Conservation (phyloP, 192 early-diverging fungal genomes). For the Chytriomyces hyalinus region DNA sequence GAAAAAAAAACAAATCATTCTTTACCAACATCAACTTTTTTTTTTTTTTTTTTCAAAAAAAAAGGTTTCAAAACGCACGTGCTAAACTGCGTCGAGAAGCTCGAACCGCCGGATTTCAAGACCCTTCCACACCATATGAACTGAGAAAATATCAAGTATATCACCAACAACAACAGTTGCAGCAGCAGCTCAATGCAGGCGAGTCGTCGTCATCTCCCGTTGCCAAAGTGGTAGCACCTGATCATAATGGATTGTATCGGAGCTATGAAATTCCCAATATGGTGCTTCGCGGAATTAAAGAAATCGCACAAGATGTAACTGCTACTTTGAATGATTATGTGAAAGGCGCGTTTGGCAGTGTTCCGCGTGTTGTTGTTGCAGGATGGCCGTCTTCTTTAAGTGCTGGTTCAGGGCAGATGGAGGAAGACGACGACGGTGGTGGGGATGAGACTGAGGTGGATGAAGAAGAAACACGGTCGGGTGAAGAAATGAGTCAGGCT, state of each 20-base stretch:
- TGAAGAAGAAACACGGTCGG: not conserved
- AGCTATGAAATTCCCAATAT: not conserved
- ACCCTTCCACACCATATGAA: constrained; percentile 2
- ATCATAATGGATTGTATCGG: not conserved
- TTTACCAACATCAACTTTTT: not conserved
- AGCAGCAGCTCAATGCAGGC: too few species aligned
- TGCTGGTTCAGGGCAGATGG: not conserved
- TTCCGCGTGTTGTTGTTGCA: too few species aligned
- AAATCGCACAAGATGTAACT: not conserved
- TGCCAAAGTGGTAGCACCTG: not conserved
- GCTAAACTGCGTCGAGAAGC: constrained; percentile 14
- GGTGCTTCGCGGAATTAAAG: too few species aligned
- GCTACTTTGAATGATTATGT: not conserved
- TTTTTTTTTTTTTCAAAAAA: too few species aligned
- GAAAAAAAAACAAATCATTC: not conserved
- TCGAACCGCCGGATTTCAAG: not conserved
- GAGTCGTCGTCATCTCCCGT: not conserved
- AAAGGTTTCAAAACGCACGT: constrained; percentile 26
- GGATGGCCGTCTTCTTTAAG: too few species aligned
- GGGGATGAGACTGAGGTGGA: constrained; percentile 5
- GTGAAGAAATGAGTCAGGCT: too few species aligned
- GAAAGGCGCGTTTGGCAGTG: not conserved
- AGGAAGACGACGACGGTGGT: not conserved
- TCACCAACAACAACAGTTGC: not conserved
- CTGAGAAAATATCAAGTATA: constrained; percentile 2